Percentiles rank a stretch among this genome's conserved stretches.
These are phyloP conservation scores for Trichoderma endophyticum DNA, from an alignment of 2,329 filamentous ascomycete species.

Conservation along the genomic window DNA sequence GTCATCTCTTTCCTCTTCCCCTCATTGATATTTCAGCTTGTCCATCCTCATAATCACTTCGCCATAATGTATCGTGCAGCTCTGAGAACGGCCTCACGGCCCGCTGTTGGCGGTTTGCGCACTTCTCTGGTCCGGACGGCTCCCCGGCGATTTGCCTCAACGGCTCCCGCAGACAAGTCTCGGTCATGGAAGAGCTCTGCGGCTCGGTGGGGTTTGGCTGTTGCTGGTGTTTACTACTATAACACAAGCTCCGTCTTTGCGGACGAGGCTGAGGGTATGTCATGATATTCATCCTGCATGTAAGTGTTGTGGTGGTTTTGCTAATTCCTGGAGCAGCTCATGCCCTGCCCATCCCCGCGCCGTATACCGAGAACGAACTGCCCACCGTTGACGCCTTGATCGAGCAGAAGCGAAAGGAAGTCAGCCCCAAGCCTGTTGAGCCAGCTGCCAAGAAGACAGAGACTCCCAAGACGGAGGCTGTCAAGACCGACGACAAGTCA, in stretches of 20 bases:
- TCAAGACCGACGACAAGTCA: conserved; percentile 27
- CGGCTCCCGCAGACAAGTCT: conserved; percentile 59
- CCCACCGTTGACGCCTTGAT: conserved; percentile 66
- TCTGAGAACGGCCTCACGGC: conserved; percentile 46
- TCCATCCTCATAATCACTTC: neutral
- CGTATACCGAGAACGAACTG: conserved; percentile 56
- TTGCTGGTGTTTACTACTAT: conserved; percentile 84
- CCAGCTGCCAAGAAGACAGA: conserved; percentile 22
- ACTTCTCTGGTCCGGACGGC: conserved; percentile 37
- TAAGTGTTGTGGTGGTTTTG: neutral
- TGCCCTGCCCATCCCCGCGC: conserved; percentile 41
- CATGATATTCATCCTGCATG: neutral
- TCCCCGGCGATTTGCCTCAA: conserved; percentile 52
- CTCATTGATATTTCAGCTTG: conserved; percentile 7
- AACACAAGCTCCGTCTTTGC: conserved; percentile 86
- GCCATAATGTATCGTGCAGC: conserved; percentile 51
- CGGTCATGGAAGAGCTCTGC: conserved; percentile 78
- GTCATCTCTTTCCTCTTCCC: neutral
- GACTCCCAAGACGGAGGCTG: conserved; percentile 22
- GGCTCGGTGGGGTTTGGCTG: conserved; percentile 71
- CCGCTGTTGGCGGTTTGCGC: conserved; percentile 43
- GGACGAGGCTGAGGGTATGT: conserved; percentile 73
- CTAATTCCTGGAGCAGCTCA: conserved; percentile 25
- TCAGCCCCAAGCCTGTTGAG: conserved; percentile 31
- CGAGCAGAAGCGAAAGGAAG: conserved; percentile 57